These are phyloP conservation scores for Nigrospora sphaerica DNA, from an alignment of 2,329 filamentous ascomycete species.

Conservation along the genomic window DNA sequence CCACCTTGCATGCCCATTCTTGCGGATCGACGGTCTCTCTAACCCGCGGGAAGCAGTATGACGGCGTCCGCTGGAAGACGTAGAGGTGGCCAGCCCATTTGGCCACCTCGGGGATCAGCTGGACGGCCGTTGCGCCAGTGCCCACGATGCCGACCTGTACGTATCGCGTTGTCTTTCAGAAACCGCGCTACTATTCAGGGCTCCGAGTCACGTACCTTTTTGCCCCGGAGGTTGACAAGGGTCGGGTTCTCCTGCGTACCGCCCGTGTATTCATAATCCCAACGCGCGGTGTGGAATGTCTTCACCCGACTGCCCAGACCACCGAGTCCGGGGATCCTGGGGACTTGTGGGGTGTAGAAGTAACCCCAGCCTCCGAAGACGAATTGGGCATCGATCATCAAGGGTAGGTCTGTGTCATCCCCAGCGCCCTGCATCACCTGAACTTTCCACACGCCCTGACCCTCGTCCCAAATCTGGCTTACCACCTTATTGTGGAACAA, in stretches of 20 bases:
- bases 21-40: constrained; percentile 24
- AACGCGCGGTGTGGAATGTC: constrained; percentile 38
- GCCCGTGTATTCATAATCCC: constrained; percentile 36
- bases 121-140: constrained; percentile 41
- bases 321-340: constrained; percentile 30
- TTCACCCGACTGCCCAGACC: not conserved
- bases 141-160: constrained; percentile 33
- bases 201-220: constrained; percentile 23
- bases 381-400: not conserved
- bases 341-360: constrained; percentile 25
- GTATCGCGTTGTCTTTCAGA: not conserved
- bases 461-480: not conserved
- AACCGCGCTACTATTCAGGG: not conserved
- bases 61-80: constrained; percentile 51
- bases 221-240: constrained; percentile 36
- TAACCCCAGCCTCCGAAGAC: not conserved
- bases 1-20: not conserved
- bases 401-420: not conserved
- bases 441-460: not conserved
- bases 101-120: constrained; percentile 36
- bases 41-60: constrained; percentile 28
- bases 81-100: constrained; percentile 41
- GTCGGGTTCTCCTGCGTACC: constrained; percentile 29
- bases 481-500: not conserved
- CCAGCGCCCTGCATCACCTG: not conserved